Percentiles rank a stretch among this genome's conserved stretches.
Conservation (phyloP, 163 green algal genomes). For the Scenedesmus sp. region DNA sequence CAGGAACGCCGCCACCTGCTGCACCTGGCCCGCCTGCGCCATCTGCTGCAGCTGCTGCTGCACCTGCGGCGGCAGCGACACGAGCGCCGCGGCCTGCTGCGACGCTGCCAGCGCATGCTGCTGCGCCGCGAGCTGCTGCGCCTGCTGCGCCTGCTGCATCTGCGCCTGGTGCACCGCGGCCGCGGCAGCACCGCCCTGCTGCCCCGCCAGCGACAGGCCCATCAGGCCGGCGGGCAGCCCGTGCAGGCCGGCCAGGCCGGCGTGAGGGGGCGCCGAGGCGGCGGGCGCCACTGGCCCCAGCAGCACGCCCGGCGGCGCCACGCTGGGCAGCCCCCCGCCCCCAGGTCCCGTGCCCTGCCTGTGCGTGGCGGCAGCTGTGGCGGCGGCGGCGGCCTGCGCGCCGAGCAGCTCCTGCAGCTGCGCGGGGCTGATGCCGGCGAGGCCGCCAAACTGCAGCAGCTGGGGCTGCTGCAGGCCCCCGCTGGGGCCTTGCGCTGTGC, state of each 20-base stretch:
- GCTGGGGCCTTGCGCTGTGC: neutral
- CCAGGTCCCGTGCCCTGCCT: neutral
- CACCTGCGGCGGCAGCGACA: neutral
- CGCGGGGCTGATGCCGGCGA: neutral
- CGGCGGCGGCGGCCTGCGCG: neutral
- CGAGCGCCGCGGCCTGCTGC: neutral
- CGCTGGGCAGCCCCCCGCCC: neutral
- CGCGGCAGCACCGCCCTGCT: no score
- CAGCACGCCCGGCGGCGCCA: neutral
- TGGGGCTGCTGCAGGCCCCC: neutral
- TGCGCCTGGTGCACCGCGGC: no score
- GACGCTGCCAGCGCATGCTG: conserved; percentile 2
- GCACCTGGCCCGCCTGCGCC: neutral
- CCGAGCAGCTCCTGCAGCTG: conserved; percentile 19
- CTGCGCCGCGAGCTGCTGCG: conserved; percentile 9
- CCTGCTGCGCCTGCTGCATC: conserved; percentile 11
- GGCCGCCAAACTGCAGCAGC: neutral
- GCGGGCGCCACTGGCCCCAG: neutral
- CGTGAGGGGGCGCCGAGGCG: neutral
- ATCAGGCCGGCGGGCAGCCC: conserved; percentile 13
- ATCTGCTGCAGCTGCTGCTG: neutral
- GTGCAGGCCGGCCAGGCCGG: conserved; percentile 5
- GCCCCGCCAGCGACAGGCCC: conserved; percentile 27
- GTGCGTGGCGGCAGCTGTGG: neutral
- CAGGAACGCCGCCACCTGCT: conserved; percentile 3